phyloP scores from a whole-genome alignment of 208 protist genomes.

The Crithidia acanthocephali region DNA sequence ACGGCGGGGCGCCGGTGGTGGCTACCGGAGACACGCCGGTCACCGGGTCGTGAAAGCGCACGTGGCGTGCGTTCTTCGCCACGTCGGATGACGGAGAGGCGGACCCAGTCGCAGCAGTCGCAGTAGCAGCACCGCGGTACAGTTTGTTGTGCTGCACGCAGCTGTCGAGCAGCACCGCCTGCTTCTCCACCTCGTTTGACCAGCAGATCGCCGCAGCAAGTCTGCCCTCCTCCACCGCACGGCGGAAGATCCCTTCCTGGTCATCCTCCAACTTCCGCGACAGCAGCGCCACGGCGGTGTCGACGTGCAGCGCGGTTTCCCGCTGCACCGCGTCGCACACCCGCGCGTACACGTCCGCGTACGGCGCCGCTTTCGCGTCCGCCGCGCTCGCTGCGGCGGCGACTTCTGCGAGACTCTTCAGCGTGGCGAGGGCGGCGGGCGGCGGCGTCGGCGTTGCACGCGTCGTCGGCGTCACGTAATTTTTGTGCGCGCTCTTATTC shows the following conservation, averaged over 20 bases:
- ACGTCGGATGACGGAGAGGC: background rate
- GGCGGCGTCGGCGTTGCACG: constrained; percentile 35
- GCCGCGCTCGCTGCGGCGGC: no score
- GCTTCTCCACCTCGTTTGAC: constrained; percentile 74
- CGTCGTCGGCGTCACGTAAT: constrained; percentile 29
- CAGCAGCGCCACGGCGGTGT: constrained; percentile 65
- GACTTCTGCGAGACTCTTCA: constrained; percentile 14
- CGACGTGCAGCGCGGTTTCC: constrained; percentile 31
- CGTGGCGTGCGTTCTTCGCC: constrained; percentile 13
- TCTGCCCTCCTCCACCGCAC: constrained; percentile 52
- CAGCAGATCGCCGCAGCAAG: constrained; percentile 64
- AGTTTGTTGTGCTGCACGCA: constrained; percentile 67
- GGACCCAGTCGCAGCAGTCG: background rate
- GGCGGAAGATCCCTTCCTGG: constrained; percentile 46
- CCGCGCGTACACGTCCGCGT: background rate
- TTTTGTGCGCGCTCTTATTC: constrained; percentile 43
- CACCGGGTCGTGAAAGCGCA: constrained; percentile 24
- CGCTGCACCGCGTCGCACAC: background rate
- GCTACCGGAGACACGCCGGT: constrained; percentile 4
- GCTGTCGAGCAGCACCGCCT: constrained; percentile 57
- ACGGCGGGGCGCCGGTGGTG: background rate
- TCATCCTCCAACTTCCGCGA: constrained; percentile 70
- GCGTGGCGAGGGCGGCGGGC: constrained; percentile 8
- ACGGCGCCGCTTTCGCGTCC: background rate
- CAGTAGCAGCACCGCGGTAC: constrained; percentile 14